A percentile compares a stretch with the other conserved stretches of the same genome.
phyloP scores from a whole-genome alignment of 768 basidiomycete genomes.

The Dacryopinax primogenitus region DNA sequence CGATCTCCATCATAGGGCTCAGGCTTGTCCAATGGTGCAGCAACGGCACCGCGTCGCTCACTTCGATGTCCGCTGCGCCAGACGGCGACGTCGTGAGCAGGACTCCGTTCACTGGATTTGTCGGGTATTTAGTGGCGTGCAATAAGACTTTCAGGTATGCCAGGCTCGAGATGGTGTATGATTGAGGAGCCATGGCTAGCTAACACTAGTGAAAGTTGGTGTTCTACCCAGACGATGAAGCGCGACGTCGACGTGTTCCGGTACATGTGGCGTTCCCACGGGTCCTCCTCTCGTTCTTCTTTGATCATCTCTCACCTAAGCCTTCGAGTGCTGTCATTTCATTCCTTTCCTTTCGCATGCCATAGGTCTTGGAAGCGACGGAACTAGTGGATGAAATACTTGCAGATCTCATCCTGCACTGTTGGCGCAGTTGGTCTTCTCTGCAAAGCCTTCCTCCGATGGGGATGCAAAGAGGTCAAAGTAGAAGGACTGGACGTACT shows the following conservation, averaged over 20 bases:
- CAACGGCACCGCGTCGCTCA: constrained; percentile 56
- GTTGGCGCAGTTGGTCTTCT: constrained; percentile 56
- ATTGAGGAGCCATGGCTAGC: constrained; percentile 9
- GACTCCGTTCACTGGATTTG: constrained; percentile 61
- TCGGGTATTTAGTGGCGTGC: constrained; percentile 70
- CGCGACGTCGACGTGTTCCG: background rate
- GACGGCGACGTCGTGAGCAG: constrained; percentile 31
- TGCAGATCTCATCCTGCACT: constrained; percentile 44
- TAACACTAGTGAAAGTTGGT: no score
- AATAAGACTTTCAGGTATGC: constrained; percentile 65
- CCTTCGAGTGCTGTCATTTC: background rate
- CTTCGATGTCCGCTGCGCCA: constrained; percentile 38
- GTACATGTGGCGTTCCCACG: background rate
- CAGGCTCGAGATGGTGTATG: constrained; percentile 43
- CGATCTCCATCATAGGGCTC: constrained; percentile 77
- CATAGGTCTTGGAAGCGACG: constrained; percentile 30
- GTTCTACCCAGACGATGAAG: no score
- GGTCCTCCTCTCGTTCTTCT: background rate
- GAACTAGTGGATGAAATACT: constrained; percentile 27
- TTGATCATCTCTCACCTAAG: background rate
- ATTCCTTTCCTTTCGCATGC: background rate
- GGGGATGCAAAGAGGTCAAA: constrained; percentile 45
- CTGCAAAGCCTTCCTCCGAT: constrained; percentile 63
- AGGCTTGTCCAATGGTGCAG: constrained; percentile 77
- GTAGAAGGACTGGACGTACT: constrained; percentile 60